Conservation (phyloP, 2,329 filamentous ascomycete species). For the Claviceps sp. region DNA sequence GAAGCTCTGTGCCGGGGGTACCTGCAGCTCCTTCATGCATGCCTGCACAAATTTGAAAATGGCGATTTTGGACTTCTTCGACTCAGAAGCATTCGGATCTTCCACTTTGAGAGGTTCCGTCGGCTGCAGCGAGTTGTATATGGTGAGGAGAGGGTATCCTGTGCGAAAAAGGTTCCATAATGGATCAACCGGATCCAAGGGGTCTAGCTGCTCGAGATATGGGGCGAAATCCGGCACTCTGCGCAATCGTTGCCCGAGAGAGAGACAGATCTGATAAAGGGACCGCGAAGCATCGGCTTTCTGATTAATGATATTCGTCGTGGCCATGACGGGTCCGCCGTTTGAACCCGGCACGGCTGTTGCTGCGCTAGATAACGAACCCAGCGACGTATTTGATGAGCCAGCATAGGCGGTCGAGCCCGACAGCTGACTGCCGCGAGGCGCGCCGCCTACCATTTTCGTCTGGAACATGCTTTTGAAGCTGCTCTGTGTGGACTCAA, state of each 20-base stretch:
- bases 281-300: constrained; percentile 84
- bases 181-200: constrained; percentile 68
- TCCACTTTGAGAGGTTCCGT: constrained; percentile 55
- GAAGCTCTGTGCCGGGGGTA: constrained; percentile 74
- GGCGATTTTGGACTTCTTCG: constrained; percentile 72
- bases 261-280: constrained; percentile 89
- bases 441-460: constrained; percentile 37
- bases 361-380: constrained; percentile 31
- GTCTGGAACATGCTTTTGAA: constrained; percentile 26
- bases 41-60: constrained; percentile 89
- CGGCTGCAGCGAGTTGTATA: constrained; percentile 79
- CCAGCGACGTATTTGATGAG: constrained; percentile 39
- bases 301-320: constrained; percentile 93
- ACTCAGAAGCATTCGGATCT: constrained; percentile 44
- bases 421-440: constrained; percentile 48
- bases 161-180: constrained; percentile 78
- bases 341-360: constrained; percentile 30
- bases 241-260: constrained; percentile 65
- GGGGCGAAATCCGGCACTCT: constrained; percentile 74
- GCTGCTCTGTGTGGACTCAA: constrained; percentile 34
- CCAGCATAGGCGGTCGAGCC: constrained; percentile 44
- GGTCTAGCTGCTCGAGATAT: constrained; percentile 59
- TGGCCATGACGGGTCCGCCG: constrained; percentile 56
- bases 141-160: constrained; percentile 70
- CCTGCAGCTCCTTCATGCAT: constrained; percentile 68